Base-by-base conservation (phyloP, 2,329 filamentous ascomycete genomes). In the Colletotrichum chrysophilum region DNA sequence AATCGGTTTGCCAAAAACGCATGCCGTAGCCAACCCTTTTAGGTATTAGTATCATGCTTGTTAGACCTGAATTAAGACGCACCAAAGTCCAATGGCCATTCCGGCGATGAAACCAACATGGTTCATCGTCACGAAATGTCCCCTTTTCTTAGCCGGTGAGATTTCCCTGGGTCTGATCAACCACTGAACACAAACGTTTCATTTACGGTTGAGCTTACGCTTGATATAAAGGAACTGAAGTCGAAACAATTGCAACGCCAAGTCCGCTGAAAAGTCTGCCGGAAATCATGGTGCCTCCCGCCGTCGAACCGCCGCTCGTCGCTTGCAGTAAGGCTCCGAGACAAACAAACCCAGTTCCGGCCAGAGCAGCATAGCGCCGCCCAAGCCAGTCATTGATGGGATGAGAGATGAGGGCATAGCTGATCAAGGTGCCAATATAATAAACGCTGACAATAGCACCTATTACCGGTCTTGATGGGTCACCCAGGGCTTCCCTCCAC, bases 91-190 rank as follows among this genome's bases (percentile, higher is more conserved):
- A 7, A 80, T 79, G 1, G 89, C 89, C 8, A 91, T 81, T 4
- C 90, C 90, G 3, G 86, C 85, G 28, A 92, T 87, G 74, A 92
- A 88, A 4, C 91, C 90, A 60, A 91, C 86, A 68, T 92, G 90
- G 78, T 92, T 92, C 81, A 92, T 85, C 12, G 91, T 89, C 2
- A 92, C 90, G 74, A 89, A 90, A 75, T 86, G 86, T 4, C 91
- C 90, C 9, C 90, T 85, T 72, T 90, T 84, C 14, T 84, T 85
- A 0, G 90, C 88, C 0, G 90, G 90, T 0, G 90, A 85, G 24
- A 92, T 86, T 79, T 92, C 90, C 78, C 89, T 91, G 43, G 12
- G 34, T 2, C 26, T 10, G 14, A 24, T n/a, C 66, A 58, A 21
- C 13, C 34, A 21, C 26, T 21, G 52, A 52, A 16, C 26, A 28